These are phyloP conservation scores for Buxus sempervirens DNA, from an alignment of 164 flowering plant species.

Conservation along the genomic window DNA sequence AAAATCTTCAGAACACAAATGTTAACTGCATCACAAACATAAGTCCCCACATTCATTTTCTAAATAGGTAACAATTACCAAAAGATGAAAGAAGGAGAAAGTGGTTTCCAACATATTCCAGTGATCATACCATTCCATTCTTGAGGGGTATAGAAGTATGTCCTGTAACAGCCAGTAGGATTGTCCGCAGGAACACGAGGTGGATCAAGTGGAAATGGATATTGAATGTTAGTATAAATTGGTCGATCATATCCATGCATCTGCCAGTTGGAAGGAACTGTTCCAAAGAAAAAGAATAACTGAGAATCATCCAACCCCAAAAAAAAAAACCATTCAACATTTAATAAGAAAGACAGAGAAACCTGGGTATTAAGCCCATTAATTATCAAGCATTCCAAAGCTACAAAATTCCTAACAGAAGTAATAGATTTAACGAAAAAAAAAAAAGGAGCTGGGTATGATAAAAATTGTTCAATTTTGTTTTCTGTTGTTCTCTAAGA, in stretches of 20 bases:
- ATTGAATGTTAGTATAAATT: conserved; percentile 72
- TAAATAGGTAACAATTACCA: too few species aligned
- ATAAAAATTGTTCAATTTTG: too few species aligned
- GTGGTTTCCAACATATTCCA: background rate
- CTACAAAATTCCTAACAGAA: too few species aligned
- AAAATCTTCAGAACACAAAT: too few species aligned
- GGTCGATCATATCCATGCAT: conserved; percentile 94
- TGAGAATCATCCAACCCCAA: background rate
- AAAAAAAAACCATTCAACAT: background rate
- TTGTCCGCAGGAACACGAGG: conserved; percentile 75
- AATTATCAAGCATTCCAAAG: too few species aligned
- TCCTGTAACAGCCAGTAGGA: conserved; percentile 97
- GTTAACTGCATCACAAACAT: too few species aligned
- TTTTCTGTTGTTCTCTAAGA: too few species aligned
- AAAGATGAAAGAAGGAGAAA: background rate
- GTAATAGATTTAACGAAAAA: too few species aligned
- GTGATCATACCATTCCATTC: conserved; percentile 80
- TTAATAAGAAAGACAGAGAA: background rate
- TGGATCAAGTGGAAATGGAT: conserved; percentile 88
- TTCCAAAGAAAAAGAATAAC: conserved; percentile 21
- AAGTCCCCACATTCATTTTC: too few species aligned
- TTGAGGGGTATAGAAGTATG: conserved; percentile 61
- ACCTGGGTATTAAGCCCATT: too few species aligned
- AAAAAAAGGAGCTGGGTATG: too few species aligned
- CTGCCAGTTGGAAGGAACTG: conserved; percentile 99